These are phyloP conservation scores for Durusdinium trenchii DNA, from an alignment of 73 alveolate species.

Conservation along the genomic window DNA sequence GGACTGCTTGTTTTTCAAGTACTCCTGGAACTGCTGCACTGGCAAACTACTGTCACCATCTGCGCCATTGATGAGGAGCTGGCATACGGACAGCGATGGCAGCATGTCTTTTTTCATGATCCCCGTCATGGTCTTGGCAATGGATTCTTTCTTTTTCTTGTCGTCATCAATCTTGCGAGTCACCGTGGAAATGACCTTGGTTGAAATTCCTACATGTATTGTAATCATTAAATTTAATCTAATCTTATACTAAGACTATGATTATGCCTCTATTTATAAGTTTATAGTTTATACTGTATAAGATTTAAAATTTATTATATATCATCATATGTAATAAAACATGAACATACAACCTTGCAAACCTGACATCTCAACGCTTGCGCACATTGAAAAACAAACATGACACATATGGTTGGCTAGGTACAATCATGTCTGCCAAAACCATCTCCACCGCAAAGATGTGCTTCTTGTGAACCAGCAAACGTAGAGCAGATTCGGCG, in stretches of 20 bases:
- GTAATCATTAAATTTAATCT: neutral
- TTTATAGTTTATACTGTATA: neutral
- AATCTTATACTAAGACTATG: neutral
- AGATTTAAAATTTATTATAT: no score
- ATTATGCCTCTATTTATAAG: no score
- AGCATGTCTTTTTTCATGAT: neutral
- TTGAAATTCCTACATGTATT: neutral
- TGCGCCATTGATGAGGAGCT: neutral
- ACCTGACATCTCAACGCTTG: neutral
- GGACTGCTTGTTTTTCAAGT: neutral
- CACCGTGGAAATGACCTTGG: neutral
- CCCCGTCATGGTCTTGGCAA: neutral
- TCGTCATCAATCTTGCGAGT: neutral
- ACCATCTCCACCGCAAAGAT: neutral
- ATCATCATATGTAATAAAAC: neutral
- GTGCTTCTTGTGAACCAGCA: neutral
- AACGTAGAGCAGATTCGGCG: no score
- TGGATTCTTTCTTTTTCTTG: neutral
- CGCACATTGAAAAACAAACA: neutral
- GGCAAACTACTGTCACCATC: neutral
- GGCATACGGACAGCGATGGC: neutral
- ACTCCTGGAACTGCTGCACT: neutral
- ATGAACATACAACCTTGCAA: neutral
- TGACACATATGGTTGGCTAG: neutral
- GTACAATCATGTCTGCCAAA: neutral